Conservation (phyloP, 345 rosid genomes). For the sweet orange (Citrus sinensis) region DVS_A1.0 CM039167.1:4295001-4295500, state of each 20-base stretch:
- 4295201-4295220: neutral
- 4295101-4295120: slow-evolving; percentile 31
- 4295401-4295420: slow-evolving; percentile 12
- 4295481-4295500: slow-evolving; percentile 20
- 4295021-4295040: slow-evolving; percentile 49
- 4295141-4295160: neutral
- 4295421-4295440: slow-evolving; percentile 2
- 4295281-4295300: slow-evolving; percentile 18
- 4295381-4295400: slow-evolving; percentile 32
- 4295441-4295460: slow-evolving; percentile 50
- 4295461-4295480: slow-evolving; percentile 41
- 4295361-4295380: slow-evolving; percentile 7
- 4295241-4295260: neutral
- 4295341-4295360: neutral
- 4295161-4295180: slow-evolving; percentile 17
- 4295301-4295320: slow-evolving; percentile 16
- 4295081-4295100: slow-evolving; percentile 30
- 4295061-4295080: slow-evolving; percentile 22
- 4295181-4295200: slow-evolving; percentile 16
- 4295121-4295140: slow-evolving; percentile 27
- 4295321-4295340: neutral
- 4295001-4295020: slow-evolving; percentile 53
- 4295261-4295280: slow-evolving; percentile 8
- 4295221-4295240: slow-evolving; percentile 33
- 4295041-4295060: slow-evolving; percentile 51